phyloP scores from a whole-genome alignment of 2,329 filamentous ascomycete species.

The Fusarium coicis region DNA sequence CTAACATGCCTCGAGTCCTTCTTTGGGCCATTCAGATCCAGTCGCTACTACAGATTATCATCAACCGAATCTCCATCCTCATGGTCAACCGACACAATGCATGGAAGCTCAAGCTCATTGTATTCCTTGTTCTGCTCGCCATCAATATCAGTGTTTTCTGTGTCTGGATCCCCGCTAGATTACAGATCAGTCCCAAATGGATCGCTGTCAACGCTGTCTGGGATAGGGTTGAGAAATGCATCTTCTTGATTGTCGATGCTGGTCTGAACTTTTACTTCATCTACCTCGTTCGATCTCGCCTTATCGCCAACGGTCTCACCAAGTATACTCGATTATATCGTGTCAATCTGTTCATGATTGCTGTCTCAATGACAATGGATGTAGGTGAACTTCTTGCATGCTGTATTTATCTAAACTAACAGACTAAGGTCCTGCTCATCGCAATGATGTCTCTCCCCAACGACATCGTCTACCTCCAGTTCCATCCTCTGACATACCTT shows the following conservation, averaged over 20 bases:
- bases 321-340: slow-evolving; percentile 60
- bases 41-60: slow-evolving; percentile 65
- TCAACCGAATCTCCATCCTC: slow-evolving; percentile 63
- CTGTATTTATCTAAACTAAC: not conserved
- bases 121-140: slow-evolving; percentile 56
- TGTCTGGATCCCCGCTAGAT: slow-evolving; percentile 65
- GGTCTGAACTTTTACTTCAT: slow-evolving; percentile 64
- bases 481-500: slow-evolving; percentile 63
- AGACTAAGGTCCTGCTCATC: slow-evolving; percentile 41
- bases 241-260: slow-evolving; percentile 63
- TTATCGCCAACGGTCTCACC: slow-evolving; percentile 59
- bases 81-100: slow-evolving; percentile 54
- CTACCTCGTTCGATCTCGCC: slow-evolving; percentile 55
- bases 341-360: slow-evolving; percentile 48
- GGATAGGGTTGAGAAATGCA: slow-evolving; percentile 64
- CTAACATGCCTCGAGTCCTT: slow-evolving; percentile 23
- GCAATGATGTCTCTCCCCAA: slow-evolving; percentile 48
- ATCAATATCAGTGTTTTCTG: slow-evolving; percentile 65
- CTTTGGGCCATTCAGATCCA: slow-evolving; percentile 60
- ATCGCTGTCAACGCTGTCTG: slow-evolving; percentile 61
- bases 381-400: slow-evolving; percentile 2
- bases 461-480: slow-evolving; percentile 54
- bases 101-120: slow-evolving; percentile 54
- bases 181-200: slow-evolving; percentile 56
- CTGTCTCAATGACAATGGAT: slow-evolving; percentile 47